Conservation (phyloP, 1,284 basidiomycete species). For the Cystobasidium sp. region DNA sequence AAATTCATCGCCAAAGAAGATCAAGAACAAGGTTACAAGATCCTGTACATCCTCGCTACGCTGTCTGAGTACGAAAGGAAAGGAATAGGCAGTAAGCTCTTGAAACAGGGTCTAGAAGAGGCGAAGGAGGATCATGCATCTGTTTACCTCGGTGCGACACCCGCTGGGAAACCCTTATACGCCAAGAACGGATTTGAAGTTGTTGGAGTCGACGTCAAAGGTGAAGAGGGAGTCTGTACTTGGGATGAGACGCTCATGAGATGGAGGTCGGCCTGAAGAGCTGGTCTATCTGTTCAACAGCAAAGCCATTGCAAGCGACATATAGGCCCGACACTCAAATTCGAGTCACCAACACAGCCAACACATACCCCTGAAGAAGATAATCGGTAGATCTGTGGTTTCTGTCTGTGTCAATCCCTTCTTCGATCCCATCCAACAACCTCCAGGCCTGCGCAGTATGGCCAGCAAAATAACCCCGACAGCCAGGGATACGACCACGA, state of each 20-base stretch:
- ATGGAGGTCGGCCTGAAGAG: not conserved
- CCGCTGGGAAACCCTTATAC: slow-evolving; percentile 15
- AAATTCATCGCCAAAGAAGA: not conserved
- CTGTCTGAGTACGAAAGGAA: slow-evolving; percentile 16
- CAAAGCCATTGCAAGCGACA: not conserved
- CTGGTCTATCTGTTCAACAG: not conserved
- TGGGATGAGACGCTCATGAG: slow-evolving; percentile 15
- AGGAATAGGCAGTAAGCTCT: slow-evolving; percentile 14
- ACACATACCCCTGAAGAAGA: too few species aligned
- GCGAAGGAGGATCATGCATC: slow-evolving; percentile 10
- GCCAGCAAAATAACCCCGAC: too few species aligned
- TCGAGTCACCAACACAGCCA: too few species aligned
- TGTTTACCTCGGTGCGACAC: slow-evolving; percentile 15
- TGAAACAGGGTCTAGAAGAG: slow-evolving; percentile 1
- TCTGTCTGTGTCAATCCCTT: not conserved
- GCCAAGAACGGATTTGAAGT: slow-evolving; percentile 19
- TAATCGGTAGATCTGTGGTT: not conserved
- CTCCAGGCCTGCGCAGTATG: too few species aligned
- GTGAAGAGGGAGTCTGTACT: not conserved
- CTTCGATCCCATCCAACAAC: not conserved
- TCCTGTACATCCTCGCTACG: not conserved
- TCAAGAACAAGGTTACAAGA: slow-evolving; percentile 5
- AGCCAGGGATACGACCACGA: not conserved
- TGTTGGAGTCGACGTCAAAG: not conserved
- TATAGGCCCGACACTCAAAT: not conserved